Base-by-base conservation (phyloP, 768 basidiomycete species). In the Tricholoma terreum region DNA sequence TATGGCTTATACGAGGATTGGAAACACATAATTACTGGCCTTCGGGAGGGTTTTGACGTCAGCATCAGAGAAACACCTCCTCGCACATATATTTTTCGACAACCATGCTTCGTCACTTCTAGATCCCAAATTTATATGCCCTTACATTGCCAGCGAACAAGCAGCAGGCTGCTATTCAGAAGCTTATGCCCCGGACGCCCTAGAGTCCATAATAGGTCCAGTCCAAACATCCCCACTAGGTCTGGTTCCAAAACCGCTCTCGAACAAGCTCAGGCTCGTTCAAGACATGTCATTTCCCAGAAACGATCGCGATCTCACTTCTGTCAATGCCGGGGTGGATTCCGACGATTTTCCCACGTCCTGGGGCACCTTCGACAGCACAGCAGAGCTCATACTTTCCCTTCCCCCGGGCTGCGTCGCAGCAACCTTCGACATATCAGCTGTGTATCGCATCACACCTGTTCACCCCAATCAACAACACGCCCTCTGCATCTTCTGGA, bases 181-280 rank as follows among this genome's bases (percentile, higher is more conserved):
- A 40, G 38, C 38, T 35, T 77, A 68, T 60, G 54, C 58, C 0
- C 71, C 65, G n/a, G 54, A 43, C 7, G 42, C 54, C 11, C 58
- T 74, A 11, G 69, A 75, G 46, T 11, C 52, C 2, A 6, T 73
- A 8, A 79, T 80, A 30, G 77, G 80, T 0, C 72, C 70, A 0
- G 81, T 81, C 43, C 58, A 57, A 0, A 70, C 78, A 0, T 75
- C 75, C 0, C 81, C 79, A 0, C 62, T 81, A 0, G 72, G 72
- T 0, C 62, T 77, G 1, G 71, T 80, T 0, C 74, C 73, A 0
- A 81, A 80, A 55, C 64, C 57, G n/a, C 55, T 61, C 31, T 65
- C 66, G 2, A 43, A 46, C 3, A 63, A 63, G 33, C 51, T 64
- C 11, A 50, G 61, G 4, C 57, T 71, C 40, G 66, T 71, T 4